A percentile compares a stretch with the other conserved stretches of the same genome.
Evolutionary conservation across 345 rosid genomes (phyloP).

Genomic region (Eucalyptus grandis): DNA sequence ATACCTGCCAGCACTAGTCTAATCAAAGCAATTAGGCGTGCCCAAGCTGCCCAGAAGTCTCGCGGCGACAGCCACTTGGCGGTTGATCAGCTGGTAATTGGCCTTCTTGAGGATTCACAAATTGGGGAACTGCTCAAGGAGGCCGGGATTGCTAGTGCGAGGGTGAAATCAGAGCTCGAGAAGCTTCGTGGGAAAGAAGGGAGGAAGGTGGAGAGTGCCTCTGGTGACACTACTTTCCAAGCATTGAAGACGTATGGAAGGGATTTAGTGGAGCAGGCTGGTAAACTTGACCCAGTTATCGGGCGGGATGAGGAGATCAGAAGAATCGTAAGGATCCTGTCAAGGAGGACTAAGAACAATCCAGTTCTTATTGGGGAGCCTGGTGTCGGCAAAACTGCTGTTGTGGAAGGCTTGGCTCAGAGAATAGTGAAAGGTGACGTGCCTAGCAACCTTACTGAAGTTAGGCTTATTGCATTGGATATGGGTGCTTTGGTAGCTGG

Average conservation of each 20-base stretch:
- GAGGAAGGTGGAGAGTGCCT: slow-evolving; percentile 49
- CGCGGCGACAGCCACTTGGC: slow-evolving; percentile 69
- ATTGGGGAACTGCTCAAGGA: slow-evolving; percentile 56
- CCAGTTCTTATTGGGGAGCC: slow-evolving; percentile 96
- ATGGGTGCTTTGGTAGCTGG: slow-evolving; percentile 90
- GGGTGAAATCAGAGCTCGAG: slow-evolving; percentile 64
- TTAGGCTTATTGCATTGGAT: slow-evolving; percentile 75
- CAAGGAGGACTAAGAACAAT: slow-evolving; percentile 86
- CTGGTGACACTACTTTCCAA: slow-evolving; percentile 67
- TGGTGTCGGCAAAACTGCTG: slow-evolving; percentile 94
- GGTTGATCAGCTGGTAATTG: slow-evolving; percentile 66
- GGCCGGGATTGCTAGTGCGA: slow-evolving; percentile 42
- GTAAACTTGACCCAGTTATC: slow-evolving; percentile 89
- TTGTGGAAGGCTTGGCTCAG: slow-evolving; percentile 89
- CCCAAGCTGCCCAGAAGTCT: slow-evolving; percentile 60
- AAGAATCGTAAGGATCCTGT: slow-evolving; percentile 73
- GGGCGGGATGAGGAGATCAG: slow-evolving; percentile 89
- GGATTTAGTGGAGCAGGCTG: slow-evolving; percentile 87
- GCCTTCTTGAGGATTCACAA: slow-evolving; percentile 84
- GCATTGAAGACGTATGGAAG: slow-evolving; percentile 88
- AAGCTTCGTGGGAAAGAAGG: slow-evolving; percentile 88
- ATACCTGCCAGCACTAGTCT: slow-evolving; percentile 64
- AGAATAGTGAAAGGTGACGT: slow-evolving; percentile 85
- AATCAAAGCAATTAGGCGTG: slow-evolving; percentile 58
- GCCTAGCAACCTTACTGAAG: slow-evolving; percentile 78